These are phyloP conservation scores for Acrasis kona DNA, from an alignment of 78 protist genomes.

Conservation along the genomic window DNA sequence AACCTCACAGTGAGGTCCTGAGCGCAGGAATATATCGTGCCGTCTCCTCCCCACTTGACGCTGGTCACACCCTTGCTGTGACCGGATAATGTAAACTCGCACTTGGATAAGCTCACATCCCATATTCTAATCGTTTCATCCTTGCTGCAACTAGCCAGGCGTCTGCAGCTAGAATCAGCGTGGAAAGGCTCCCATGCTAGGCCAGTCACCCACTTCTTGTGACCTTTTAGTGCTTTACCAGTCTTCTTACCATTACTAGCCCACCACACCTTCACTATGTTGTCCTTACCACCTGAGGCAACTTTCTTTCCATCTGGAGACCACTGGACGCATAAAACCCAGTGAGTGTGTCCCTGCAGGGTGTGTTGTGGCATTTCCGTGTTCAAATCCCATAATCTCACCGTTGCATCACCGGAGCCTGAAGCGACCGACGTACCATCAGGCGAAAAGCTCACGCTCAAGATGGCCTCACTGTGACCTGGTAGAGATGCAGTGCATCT, in stretches of 20 bases:
- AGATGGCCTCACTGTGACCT: slow-evolving; percentile 86
- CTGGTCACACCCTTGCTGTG: slow-evolving; percentile 85
- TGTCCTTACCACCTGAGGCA: slow-evolving; percentile 80
- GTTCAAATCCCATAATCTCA: slow-evolving; percentile 89
- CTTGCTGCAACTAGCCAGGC: slow-evolving; percentile 70
- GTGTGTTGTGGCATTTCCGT: slow-evolving; percentile 67
- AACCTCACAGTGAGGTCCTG: slow-evolving; percentile 92
- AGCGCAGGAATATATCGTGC: slow-evolving; percentile 73
- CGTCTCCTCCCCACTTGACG: slow-evolving; percentile 92
- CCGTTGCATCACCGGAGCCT: slow-evolving; percentile 77
- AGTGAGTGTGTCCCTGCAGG: slow-evolving; percentile 59
- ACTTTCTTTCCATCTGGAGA: slow-evolving; percentile 78
- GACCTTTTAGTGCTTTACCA: slow-evolving; percentile 37
- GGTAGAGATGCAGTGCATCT: slow-evolving; percentile 69
- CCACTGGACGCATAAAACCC: slow-evolving; percentile 86
- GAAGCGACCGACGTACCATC: slow-evolving; percentile 77
- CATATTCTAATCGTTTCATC: slow-evolving; percentile 82
- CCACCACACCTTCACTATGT: slow-evolving; percentile 64
- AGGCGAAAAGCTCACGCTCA: slow-evolving; percentile 71
- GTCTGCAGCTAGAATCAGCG: slow-evolving; percentile 22
- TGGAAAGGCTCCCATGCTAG: slow-evolving; percentile 95
- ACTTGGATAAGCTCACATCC: slow-evolving; percentile 42
- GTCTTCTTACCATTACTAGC: slow-evolving; percentile 7
- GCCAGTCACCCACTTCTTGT: slow-evolving; percentile 69
- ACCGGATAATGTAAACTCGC: slow-evolving; percentile 32